Evolutionary conservation across 495 filamentous ascomycete genomes (phyloP).

Genomic region (Penicillium salamii): DNA sequence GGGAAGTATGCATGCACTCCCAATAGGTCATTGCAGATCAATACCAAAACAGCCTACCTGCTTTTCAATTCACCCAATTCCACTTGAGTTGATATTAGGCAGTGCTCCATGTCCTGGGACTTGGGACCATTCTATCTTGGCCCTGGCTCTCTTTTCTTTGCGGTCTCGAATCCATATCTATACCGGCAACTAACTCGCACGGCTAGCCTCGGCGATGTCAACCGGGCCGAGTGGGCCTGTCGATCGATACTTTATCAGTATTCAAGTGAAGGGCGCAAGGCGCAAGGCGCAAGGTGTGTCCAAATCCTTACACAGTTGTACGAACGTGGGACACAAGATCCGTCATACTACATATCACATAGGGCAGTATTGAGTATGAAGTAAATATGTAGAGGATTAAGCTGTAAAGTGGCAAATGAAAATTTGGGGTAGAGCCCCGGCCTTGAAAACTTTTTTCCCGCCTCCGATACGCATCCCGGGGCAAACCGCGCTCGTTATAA

Average conservation of each 20-base stretch:
- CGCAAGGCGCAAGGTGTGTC: neutral
- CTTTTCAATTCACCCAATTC: too few relatives aligned
- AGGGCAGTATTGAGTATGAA: neutral
- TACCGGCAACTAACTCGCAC: neutral
- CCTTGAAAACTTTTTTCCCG: neutral
- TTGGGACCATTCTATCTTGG: too few relatives aligned
- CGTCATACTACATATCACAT: neutral
- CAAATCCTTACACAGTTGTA: neutral
- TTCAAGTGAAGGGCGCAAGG: neutral
- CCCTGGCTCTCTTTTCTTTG: too few relatives aligned
- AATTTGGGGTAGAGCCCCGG: conserved; percentile 1
- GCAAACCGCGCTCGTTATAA: conserved; percentile 7
- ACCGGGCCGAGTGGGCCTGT: conserved; percentile 3
- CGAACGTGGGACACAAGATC: neutral
- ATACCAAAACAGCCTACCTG: too few relatives aligned
- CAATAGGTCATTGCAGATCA: too few relatives aligned
- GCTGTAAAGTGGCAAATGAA: neutral
- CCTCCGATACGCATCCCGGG: conserved; percentile 2
- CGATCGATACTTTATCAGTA: conserved; percentile 4
- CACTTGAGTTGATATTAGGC: too few relatives aligned
- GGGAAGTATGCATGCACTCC: too few relatives aligned
- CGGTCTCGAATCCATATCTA: neutral
- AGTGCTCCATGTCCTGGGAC: too few relatives aligned
- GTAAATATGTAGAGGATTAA: neutral
- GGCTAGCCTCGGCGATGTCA: conserved; percentile 5